These are phyloP conservation scores for Rehmannia glutinosa DNA, from an alignment of 257 asterid species.

Conservation along the genomic window DNA sequence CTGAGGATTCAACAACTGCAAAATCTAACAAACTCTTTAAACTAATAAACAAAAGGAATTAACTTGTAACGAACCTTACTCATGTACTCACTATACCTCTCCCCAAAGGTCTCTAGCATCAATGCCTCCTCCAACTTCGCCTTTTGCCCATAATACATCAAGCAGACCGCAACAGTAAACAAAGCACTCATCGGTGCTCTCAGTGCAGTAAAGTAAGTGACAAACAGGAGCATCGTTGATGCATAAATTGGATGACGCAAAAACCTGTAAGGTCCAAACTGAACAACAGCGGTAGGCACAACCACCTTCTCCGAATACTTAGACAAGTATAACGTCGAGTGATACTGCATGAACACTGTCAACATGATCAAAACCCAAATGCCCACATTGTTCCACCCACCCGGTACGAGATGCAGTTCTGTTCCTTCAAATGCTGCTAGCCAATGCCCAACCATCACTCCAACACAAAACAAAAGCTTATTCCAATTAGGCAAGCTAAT, in stretches of 20 bases:
- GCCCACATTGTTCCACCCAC: constrained; percentile 67
- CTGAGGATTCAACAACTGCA: neutral
- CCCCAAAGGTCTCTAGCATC: constrained; percentile 74
- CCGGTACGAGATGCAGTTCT: constrained; percentile 75
- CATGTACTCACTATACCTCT: constrained; percentile 58
- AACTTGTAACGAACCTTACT: constrained; percentile 67
- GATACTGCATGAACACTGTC: constrained; percentile 72
- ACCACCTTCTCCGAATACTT: constrained; percentile 95
- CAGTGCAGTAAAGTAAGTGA: constrained; percentile 62
- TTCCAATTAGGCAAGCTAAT: constrained; percentile 65
- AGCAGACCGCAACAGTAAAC: constrained; percentile 48
- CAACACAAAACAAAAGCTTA: constrained; percentile 54
- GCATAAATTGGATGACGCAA: constrained; percentile 95
- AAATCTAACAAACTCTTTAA: constrained; percentile 1
- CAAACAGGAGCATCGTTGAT: constrained; percentile 84
- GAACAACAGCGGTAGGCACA: constrained; percentile 90
- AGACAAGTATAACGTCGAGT: constrained; percentile 74
- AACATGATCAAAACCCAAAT: constrained; percentile 59
- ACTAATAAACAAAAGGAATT: constrained; percentile 81
- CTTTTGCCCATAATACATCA: constrained; percentile 67
- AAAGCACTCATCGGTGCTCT: constrained; percentile 72
- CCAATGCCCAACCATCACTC: constrained; percentile 76
- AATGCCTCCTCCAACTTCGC: constrained; percentile 73
- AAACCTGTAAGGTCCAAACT: constrained; percentile 86
- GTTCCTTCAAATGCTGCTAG: constrained; percentile 86